Evolutionary conservation across 257 asterid species (phyloP).

Genomic region (Scutellaria barbata): DNA sequence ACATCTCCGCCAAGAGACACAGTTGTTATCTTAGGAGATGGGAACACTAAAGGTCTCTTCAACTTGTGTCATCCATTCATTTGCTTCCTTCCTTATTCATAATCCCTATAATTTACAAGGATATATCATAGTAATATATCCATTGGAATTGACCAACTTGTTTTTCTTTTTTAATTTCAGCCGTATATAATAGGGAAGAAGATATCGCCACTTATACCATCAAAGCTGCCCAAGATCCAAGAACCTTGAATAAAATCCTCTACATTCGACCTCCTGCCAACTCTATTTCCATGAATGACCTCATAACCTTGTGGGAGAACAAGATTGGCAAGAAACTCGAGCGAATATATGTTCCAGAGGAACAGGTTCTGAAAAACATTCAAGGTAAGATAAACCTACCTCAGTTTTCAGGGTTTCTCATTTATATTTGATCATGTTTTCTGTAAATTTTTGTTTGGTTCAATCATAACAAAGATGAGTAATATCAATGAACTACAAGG

Average conservation of each 20-base stretch:
- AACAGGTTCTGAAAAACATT: constrained; percentile 50
- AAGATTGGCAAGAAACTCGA: constrained; percentile 57
- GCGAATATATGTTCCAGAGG: constrained; percentile 50
- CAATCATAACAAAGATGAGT: too few relatives aligned
- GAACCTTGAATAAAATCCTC: constrained; percentile 56
- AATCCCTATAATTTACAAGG: background rate
- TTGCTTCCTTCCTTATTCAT: too few relatives aligned
- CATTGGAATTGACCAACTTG: background rate
- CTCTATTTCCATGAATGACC: constrained; percentile 52
- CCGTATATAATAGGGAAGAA: constrained; percentile 53
- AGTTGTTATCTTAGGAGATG: constrained; percentile 56
- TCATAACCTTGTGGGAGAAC: constrained; percentile 60
- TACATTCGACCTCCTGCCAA: constrained; percentile 56
- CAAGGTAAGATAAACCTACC: constrained; percentile 40
- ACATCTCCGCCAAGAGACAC: constrained; percentile 58
- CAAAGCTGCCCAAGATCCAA: constrained; percentile 61
- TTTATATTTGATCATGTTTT: background rate
- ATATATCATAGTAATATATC: background rate
- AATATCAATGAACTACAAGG: too few relatives aligned
- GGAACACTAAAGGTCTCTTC: constrained; percentile 61
- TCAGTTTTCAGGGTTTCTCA: background rate
- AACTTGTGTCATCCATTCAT: too few relatives aligned
- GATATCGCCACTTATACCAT: constrained; percentile 58
- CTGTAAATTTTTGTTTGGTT: background rate
- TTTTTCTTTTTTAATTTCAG: constrained; percentile 38